phyloP scores from a whole-genome alignment of 2,329 filamentous ascomycete genomes.

The Penicillium sp. region DNA sequence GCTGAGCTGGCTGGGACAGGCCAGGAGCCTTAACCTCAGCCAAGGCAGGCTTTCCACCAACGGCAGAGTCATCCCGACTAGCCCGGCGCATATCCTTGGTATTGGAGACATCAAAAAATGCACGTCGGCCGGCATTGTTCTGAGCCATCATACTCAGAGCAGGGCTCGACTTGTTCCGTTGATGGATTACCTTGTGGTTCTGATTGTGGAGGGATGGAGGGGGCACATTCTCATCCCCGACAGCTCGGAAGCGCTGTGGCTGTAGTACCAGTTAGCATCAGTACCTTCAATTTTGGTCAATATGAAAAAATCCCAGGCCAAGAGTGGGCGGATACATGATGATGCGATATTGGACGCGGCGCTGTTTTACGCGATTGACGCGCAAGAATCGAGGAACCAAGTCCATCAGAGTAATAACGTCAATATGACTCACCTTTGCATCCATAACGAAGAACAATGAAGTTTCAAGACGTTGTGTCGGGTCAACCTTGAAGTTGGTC shows the following conservation, averaged over 20 bases:
- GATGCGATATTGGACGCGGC: background rate
- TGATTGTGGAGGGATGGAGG: conserved; percentile 45
- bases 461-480: conserved; percentile 3
- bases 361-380: background rate
- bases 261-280: conserved; percentile 37
- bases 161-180: conserved; percentile 76
- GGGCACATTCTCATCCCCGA: conserved; percentile 67
- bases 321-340: background rate
- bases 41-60: conserved; percentile 49
- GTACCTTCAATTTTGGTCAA: background rate
- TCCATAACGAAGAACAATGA: conserved; percentile 39
- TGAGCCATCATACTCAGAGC: conserved; percentile 57
- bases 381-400: background rate
- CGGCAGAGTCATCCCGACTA: conserved; percentile 57
- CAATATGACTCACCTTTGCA: conserved; percentile 42
- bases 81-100: conserved; percentile 44
- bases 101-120: conserved; percentile 81
- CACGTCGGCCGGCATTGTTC: conserved; percentile 66
- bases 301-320: background rate
- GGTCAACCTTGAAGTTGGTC: background rate
- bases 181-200: conserved; percentile 64
- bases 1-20: conserved; percentile 59
- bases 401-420: conserved; percentile 6
- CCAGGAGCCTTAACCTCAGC: conserved; percentile 19
- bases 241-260: conserved; percentile 68